These are phyloP conservation scores for Magnusiomyces fungicola DNA, from an alignment of 1,139 yeast genomes.

Conservation along the genomic window DNA sequence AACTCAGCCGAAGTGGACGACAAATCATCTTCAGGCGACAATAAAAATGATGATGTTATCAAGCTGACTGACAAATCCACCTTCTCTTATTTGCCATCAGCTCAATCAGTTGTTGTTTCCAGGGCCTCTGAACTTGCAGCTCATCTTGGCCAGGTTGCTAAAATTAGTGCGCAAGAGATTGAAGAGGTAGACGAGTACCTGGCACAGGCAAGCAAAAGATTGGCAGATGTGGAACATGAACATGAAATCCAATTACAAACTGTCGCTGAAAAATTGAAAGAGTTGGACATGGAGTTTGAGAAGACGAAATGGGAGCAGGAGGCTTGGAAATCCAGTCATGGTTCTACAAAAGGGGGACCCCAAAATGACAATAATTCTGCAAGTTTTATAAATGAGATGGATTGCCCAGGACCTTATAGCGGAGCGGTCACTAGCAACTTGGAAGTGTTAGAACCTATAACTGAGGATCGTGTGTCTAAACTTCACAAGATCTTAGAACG, in stretches of 20 bases:
- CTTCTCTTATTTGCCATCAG: neutral
- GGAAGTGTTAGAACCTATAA: neutral
- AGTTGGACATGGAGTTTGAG: neutral
- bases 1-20: too few relatives aligned
- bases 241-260: neutral
- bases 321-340: neutral
- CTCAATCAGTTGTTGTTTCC: neutral
- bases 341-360: neutral
- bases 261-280: neutral
- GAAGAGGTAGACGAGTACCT: neutral
- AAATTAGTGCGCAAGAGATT: neutral
- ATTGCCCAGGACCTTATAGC: neutral
- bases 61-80: neutral
- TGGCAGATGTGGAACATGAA: neutral
- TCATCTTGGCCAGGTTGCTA: neutral
- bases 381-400: neutral
- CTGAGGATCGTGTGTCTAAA: slow-evolving; percentile 16
- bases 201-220: neutral
- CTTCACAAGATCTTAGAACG: slow-evolving; percentile 44
- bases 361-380: neutral
- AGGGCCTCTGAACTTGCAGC: neutral
- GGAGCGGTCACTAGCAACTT: neutral
- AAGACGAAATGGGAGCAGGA: neutral
- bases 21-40: neutral
- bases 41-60: neutral